These are phyloP conservation scores for Rhynchospora pubera DNA, from an alignment of 176 grass and related monocot genomes.

Conservation along the genomic window DNA sequence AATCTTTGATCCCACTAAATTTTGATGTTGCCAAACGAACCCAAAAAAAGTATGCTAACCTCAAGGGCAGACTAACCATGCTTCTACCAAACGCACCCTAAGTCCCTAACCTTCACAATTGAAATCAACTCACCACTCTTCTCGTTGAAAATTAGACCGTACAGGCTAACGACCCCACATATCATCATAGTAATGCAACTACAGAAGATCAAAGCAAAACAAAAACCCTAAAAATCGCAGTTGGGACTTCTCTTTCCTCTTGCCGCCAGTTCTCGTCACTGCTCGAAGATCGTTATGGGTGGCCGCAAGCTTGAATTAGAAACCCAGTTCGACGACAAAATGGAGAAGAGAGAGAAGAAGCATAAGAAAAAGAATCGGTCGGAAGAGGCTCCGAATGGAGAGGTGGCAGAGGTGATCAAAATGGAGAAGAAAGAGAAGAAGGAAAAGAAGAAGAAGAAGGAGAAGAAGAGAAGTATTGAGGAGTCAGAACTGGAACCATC, in stretches of 20 bases:
- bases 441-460: constrained; percentile 1
- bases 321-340: neutral
- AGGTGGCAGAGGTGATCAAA: neutral
- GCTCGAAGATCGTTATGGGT: constrained; percentile 6
- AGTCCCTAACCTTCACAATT: too few relatives aligned
- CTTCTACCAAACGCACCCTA: too few relatives aligned
- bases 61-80: too few relatives aligned
- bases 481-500: neutral
- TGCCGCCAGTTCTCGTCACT: constrained; percentile 15
- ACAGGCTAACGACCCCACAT: neutral
- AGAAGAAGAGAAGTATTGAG: constrained; percentile 13
- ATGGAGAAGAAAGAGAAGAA: constrained; percentile 8
- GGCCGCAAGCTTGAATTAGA: constrained; percentile 12
- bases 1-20: too few relatives aligned
- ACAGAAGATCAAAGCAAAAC: neutral
- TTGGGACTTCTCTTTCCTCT: neutral
- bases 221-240: constrained; percentile 21
- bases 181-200: neutral
- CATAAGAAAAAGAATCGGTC: constrained; percentile 3
- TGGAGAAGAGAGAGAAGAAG: constrained; percentile 27
- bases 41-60: too few relatives aligned
- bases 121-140: too few relatives aligned
- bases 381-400: neutral
- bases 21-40: too few relatives aligned
- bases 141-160: neutral